Evolutionary conservation across 1,284 basidiomycete species (phyloP).

Genomic region (Fomitopsis palustris): DNA sequence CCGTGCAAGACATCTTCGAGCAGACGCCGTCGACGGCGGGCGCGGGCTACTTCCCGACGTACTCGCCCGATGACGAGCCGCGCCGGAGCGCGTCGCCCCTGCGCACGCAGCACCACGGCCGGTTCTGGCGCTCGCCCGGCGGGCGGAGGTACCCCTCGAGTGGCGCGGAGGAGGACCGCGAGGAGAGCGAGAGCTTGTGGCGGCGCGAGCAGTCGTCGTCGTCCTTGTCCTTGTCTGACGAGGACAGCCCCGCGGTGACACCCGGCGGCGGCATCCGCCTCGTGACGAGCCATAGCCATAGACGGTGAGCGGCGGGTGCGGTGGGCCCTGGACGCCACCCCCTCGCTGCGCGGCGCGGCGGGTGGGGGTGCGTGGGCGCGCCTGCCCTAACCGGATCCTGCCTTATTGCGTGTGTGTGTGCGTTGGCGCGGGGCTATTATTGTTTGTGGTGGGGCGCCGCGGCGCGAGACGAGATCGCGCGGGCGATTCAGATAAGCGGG

Average conservation of each 20-base stretch:
- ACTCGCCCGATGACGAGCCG: constrained; percentile 16
- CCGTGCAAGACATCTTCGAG: constrained; percentile 26
- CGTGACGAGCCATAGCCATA: constrained; percentile 20
- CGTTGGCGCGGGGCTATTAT: neutral
- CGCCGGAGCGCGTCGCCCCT: constrained; percentile 2
- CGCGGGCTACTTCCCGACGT: constrained; percentile 24
- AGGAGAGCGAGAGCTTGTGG: constrained; percentile 38
- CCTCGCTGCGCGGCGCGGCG: neutral
- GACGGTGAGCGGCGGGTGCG: neutral
- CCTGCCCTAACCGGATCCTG: neutral
- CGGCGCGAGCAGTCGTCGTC: constrained; percentile 15
- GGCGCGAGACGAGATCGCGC: neutral
- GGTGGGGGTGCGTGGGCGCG: neutral
- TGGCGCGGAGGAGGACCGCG: constrained; percentile 31
- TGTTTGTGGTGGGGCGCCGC: neutral
- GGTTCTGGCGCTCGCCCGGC: constrained; percentile 22
- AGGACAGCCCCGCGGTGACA: constrained; percentile 16
- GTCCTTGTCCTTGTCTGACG: too few relatives aligned
- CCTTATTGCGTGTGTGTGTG: neutral
- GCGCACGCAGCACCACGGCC: constrained; percentile 10
- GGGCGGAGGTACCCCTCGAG: constrained; percentile 31
- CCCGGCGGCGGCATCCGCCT: constrained; percentile 24
- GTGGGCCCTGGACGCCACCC: neutral
- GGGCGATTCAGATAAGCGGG: neutral
- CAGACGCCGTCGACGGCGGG: constrained; percentile 29